Percentiles rank a stretch among this genome's conserved stretches.
phyloP scores from a whole-genome alignment of 2,329 filamentous ascomycete genomes.

The Aspergillus sp. region DNA sequence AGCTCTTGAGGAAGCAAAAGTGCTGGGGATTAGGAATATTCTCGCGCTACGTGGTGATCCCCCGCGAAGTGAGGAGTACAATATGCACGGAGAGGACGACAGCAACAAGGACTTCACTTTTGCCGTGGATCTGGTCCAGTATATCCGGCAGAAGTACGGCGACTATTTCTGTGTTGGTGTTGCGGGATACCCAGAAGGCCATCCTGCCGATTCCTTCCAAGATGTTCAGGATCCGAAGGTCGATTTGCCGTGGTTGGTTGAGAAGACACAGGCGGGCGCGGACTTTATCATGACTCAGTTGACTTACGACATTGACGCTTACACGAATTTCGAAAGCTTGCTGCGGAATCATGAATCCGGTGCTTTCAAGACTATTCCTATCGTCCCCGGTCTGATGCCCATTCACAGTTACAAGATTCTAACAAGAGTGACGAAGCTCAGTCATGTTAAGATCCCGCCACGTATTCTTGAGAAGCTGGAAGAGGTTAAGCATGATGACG shows the following conservation, averaged over 20 bases:
- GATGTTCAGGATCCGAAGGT: slow-evolving; percentile 65
- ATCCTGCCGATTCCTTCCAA: slow-evolving; percentile 86
- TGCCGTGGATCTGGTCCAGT: slow-evolving; percentile 83
- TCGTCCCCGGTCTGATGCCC: slow-evolving; percentile 94
- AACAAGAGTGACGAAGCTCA: slow-evolving; percentile 88
- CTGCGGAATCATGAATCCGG: slow-evolving; percentile 80
- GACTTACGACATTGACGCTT: slow-evolving; percentile 87
- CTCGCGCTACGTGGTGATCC: slow-evolving; percentile 89
- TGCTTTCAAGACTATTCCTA: slow-evolving; percentile 79
- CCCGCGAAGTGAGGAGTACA: slow-evolving; percentile 84
- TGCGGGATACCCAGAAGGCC: slow-evolving; percentile 91
- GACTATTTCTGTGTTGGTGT: slow-evolving; percentile 97
- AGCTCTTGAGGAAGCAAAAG: slow-evolving; percentile 86
- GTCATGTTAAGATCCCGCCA: slow-evolving; percentile 78
- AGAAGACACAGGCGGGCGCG: slow-evolving; percentile 87
- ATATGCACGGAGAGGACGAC: slow-evolving; percentile 60
- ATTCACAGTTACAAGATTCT: slow-evolving; percentile 97
- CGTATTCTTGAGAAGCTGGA: slow-evolving; percentile 64
- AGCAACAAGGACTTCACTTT: slow-evolving; percentile 79
- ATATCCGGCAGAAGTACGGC: slow-evolving; percentile 81
- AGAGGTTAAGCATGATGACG: slow-evolving; percentile 47
- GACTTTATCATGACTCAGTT: slow-evolving; percentile 99
- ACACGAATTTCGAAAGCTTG: slow-evolving; percentile 73
- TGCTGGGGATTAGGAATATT: slow-evolving; percentile 88
- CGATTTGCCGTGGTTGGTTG: slow-evolving; percentile 83